Conservation (phyloP, 179 eudicot species). For the Patellifolia procumbens region DNA sequence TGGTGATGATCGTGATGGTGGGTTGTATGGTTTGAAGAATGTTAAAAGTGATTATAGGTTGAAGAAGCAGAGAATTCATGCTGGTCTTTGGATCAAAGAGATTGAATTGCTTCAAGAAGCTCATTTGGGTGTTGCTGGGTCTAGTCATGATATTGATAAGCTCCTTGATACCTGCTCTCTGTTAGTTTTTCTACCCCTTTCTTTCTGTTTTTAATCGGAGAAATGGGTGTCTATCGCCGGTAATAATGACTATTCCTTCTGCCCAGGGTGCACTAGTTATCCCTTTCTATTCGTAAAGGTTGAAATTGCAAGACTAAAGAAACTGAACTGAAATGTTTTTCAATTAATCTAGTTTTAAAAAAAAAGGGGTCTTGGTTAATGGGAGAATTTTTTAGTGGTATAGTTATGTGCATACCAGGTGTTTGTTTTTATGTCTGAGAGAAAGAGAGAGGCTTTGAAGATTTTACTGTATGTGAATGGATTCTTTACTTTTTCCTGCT, state of each 20-base stretch:
- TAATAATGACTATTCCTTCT: no score
- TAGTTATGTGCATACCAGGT: constrained; percentile 26
- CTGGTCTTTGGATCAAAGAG: constrained; percentile 83
- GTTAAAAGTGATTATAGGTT: constrained; percentile 78
- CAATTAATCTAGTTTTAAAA: no score
- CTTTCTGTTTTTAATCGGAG: neutral
- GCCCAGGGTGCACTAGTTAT: no score
- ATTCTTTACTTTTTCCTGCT: neutral
- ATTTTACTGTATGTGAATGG: neutral
- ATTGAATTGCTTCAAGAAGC: constrained; percentile 82
- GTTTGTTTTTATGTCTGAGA: constrained; percentile 27
- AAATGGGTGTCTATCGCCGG: no score
- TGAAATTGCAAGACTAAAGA: no score
- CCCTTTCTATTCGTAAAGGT: no score
- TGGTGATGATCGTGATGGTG: constrained; percentile 3
- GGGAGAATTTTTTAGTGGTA: no score
- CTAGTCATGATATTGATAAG: constrained; percentile 64
- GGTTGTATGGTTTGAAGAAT: constrained; percentile 62
- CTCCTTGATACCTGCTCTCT: constrained; percentile 84
- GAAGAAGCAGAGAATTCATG: constrained; percentile 90
- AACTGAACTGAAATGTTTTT: no score
- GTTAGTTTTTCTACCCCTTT: constrained; percentile 37
- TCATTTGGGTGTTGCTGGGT: constrained; percentile 50
- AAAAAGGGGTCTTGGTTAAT: no score
- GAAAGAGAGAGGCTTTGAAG: neutral